Evolutionary conservation across 306 rosid species (phyloP).

Genomic region (Neltuma alba): DNA sequence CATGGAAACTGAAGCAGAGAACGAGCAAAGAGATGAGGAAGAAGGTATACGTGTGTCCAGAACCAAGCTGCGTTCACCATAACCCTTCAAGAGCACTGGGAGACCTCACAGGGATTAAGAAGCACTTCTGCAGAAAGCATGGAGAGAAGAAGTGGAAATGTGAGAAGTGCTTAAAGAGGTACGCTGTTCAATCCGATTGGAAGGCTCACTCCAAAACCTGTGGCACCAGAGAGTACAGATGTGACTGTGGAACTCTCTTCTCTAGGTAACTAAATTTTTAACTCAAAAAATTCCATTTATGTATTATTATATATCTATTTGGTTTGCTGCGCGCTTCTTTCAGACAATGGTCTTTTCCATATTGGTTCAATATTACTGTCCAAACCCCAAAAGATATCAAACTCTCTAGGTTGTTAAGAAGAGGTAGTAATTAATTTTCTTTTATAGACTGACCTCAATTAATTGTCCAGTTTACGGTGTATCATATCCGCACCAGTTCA

Average conservation of each 20-base stretch:
- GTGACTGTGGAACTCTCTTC: no score
- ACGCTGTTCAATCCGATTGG: no score
- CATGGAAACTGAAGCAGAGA: conserved; percentile 97
- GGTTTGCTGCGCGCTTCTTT: background rate
- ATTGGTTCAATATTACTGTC: background rate
- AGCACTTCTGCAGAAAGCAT: no score
- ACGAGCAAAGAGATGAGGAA: conserved; percentile 74
- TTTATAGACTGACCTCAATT: background rate
- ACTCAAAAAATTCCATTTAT: background rate
- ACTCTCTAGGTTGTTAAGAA: background rate
- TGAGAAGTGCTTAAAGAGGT: no score
- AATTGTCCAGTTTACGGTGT: background rate
- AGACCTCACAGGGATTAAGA: no score
- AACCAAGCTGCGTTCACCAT: conserved; percentile 22
- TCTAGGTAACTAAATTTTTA: conserved; percentile 32
- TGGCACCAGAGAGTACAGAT: no score
- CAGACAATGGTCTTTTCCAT: background rate
- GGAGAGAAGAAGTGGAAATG: no score
- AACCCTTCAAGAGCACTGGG: no score
- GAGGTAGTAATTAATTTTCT: background rate
- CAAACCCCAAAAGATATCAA: background rate
- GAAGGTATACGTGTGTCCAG: conserved; percentile 97
- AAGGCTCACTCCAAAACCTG: no score
- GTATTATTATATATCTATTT: background rate
- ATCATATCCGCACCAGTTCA: background rate